Evolutionary conservation across 345 rosid genomes (phyloP), one percentile per base, ranked within the genome.

Genomic region (Camelina hispida): DNA sequence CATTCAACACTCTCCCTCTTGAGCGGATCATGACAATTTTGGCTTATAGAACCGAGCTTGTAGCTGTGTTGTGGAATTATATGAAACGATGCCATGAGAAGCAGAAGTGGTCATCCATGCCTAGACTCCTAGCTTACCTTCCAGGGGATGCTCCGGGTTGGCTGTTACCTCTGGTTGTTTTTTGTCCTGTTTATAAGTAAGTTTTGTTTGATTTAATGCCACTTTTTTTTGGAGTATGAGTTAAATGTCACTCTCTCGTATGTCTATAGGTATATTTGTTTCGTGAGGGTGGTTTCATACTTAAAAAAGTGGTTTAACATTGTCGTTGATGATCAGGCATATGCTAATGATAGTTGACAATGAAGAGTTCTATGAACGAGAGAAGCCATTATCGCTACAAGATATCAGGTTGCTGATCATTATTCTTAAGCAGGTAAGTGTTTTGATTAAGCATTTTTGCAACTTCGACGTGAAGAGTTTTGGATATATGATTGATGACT

Each of bases 131-230:
- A 68, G 83, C 86, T 72, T 84, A 85, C 81, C 86, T 85, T 66
- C 84, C 91, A 43, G 92, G 85, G 71, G 98, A 95, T 83, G 88
- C 85, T 20, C 94, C 98, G 71, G 97, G 94, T 64, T 95, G 99
- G 99, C 87, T 95, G 28, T 76, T 95, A 66, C 98, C 98, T 46
- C 84, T 95, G 68, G 85, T 88, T 69, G 99, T 95, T 77, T 95
- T 95, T 76, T 93, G 99, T 80, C 99, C 99, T 54, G 88, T 95
- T 62, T 95, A 90, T 80, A 95, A 93, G 99, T 93, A 85, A 89
- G 97, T 64, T 20, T 68, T 78, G 17, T 77, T 72, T 67, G 63
- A 50, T 69, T 68, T 44, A 54, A 55, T 25, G 55, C 57, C 44
- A 44, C 55, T 4, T 5, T 40, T 28, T 6, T 63, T 16, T 68